Percentiles rank a stretch among this genome's conserved stretches.
phyloP scores from a whole-genome alignment of 371 early-diverging fungal genomes.

The Mucor velutinosus region DNA sequence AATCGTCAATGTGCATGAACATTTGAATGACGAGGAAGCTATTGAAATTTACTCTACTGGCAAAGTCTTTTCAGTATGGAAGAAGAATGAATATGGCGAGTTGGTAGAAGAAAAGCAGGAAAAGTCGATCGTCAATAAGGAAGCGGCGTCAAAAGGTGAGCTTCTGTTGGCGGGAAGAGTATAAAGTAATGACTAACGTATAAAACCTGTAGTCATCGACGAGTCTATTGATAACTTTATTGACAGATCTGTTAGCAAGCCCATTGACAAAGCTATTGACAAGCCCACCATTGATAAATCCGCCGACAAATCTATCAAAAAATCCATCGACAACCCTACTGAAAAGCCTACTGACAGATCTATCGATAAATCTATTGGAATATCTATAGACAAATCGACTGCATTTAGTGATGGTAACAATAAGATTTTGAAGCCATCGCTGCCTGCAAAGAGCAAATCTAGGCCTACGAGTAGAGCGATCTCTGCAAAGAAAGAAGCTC shows the following conservation, averaged over 20 bases:
- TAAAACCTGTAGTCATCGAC: background rate
- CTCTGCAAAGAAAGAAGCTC: background rate
- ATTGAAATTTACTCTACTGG: slow-evolving; percentile 25
- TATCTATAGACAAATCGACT: background rate
- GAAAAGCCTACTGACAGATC: background rate
- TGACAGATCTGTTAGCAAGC: background rate
- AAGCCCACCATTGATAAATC: too few species aligned
- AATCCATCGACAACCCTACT: too few species aligned
- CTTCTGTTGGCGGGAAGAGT: background rate
- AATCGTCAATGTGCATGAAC: slow-evolving; percentile 27
- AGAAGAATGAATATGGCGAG: background rate
- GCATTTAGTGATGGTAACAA: background rate
- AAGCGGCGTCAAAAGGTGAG: background rate
- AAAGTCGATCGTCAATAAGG: background rate
- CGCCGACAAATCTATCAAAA: too few species aligned
- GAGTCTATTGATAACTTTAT: background rate
- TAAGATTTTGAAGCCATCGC: background rate
- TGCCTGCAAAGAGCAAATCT: background rate
- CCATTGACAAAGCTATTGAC: background rate
- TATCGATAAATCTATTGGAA: background rate
- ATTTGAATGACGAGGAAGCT: slow-evolving; percentile 20
- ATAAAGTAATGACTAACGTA: background rate
- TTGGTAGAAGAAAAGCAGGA: background rate
- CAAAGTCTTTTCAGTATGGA: slow-evolving; percentile 25
- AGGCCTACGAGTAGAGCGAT: background rate